Percentiles rank a stretch among this genome's conserved stretches.
phyloP scores from a whole-genome alignment of 495 filamentous ascomycete species.

The Penicillium waksmanii region DNA sequence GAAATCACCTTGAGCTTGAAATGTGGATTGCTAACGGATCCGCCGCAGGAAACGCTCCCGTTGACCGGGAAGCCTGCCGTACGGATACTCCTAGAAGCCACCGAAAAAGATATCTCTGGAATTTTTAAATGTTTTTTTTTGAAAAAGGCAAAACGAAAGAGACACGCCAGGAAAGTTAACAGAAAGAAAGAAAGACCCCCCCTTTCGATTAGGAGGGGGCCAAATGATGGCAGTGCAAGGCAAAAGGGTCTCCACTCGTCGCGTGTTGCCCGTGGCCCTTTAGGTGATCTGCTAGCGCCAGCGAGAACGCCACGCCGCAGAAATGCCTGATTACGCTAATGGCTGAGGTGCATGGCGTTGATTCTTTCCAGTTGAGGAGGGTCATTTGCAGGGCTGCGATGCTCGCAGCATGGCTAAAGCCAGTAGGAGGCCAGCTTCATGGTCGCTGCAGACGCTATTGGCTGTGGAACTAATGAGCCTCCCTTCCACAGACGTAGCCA shows the following conservation, averaged over 20 bases:
- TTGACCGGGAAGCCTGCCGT: neutral
- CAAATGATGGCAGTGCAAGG: neutral
- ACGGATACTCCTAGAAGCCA: slow-evolving; percentile 4
- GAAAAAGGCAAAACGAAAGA: neutral
- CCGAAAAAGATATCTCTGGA: neutral
- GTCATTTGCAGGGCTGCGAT: slow-evolving; percentile 13
- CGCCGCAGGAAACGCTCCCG: slow-evolving; percentile 7
- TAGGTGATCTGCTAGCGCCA: slow-evolving; percentile 2
- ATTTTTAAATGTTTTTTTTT: neutral
- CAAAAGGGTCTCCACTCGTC: slow-evolving; percentile 16
- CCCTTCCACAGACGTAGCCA: slow-evolving; percentile 9
- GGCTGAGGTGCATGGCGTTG: slow-evolving; percentile 15
- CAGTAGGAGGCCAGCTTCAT: slow-evolving; percentile 3
- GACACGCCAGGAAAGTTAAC: neutral
- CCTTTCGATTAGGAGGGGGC: slow-evolving; percentile 5
- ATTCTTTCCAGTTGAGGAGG: slow-evolving; percentile 24
- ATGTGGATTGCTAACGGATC: neutral
- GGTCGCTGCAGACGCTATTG: slow-evolving; percentile 4
- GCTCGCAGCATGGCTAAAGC: slow-evolving; percentile 5
- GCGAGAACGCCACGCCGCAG: slow-evolving; percentile 3
- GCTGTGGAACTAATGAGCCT: slow-evolving; percentile 5
- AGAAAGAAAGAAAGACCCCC: neutral
- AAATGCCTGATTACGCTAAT: slow-evolving; percentile 16
- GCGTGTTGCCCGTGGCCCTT: slow-evolving; percentile 16
- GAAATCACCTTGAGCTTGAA: neutral